Evolutionary conservation across 176 grass and related monocot species (phyloP).

Genomic region (Zoysia pacifica): DNA sequence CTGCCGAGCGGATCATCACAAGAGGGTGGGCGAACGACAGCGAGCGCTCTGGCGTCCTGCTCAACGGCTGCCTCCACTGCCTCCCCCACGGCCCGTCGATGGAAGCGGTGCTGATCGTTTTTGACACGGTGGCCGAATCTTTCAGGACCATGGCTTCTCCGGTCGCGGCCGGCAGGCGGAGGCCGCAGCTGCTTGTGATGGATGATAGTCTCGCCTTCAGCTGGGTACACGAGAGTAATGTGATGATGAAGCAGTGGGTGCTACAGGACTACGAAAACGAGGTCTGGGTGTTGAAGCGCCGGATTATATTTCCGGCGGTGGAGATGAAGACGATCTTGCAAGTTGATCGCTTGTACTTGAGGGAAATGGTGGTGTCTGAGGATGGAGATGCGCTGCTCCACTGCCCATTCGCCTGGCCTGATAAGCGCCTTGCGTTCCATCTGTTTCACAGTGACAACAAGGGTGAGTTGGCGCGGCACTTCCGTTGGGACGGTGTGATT

Average conservation of each 20-base stretch:
- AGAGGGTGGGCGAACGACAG: not conserved
- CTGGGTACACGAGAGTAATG: not conserved
- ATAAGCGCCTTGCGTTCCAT: not conserved
- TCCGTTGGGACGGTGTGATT: not conserved
- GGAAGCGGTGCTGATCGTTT: not conserved
- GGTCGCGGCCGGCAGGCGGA: not conserved
- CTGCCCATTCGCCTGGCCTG: not conserved
- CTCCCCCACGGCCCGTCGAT: not conserved
- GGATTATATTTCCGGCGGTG: not conserved
- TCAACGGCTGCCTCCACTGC: not conserved
- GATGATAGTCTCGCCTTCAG: not conserved
- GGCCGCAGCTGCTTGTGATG: not conserved
- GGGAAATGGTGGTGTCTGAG: not conserved
- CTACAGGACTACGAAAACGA: not conserved
- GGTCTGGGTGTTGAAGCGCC: not conserved
- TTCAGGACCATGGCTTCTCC: not conserved
- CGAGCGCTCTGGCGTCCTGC: not conserved
- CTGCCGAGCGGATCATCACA: no score
- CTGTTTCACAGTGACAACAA: slow-evolving; percentile 2
- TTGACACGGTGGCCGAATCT: not conserved
- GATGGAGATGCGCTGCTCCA: not conserved
- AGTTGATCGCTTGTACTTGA: not conserved
- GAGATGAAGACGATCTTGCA: not conserved
- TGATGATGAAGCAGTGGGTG: not conserved
- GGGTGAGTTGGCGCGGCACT: not conserved